Base-by-base conservation (phyloP, 805 yeast species). In the Zygosaccharomyces kombuchaensis region DNA sequence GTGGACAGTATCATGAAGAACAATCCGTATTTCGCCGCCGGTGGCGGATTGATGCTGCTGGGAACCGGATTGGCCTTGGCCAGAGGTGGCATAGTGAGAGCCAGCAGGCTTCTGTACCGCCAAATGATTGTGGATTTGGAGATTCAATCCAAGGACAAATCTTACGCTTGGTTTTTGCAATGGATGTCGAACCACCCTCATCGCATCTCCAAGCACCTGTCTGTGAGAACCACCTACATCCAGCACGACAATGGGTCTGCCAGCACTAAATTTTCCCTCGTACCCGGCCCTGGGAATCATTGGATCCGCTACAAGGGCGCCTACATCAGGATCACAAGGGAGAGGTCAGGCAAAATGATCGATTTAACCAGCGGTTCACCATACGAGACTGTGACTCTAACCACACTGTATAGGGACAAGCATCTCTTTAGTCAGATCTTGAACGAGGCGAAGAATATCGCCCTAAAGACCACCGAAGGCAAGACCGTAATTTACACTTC, bases 21-120 rank as follows among this genome's bases (percentile, higher is more conserved):
- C 30, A 91, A 91, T 62, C 98, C 97, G n/a, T 89, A 88, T 65
- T 91, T 93, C 70, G 93, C 97, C 1, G 99, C 98, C 0, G 99
- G 99, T 59, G 96, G 97, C 57, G 99, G 99, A 0, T 71, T 93
- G 34, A 93, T 93, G 99, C 71, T 90, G 3, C 70, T 93, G 2
- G 99, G 99, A n/a, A 89, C 96, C 0, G 84, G 82, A 1, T 66
- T 93, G 27, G 95, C 96, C 0, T 56, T 88, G 6, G 81, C 87
- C 0, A 72, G 96, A 40, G 81, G 78, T 47, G 88, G 87, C 1
- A 65, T 84, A 1, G 71, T 78, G 36, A 75, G 82, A 41, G 70
- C 80, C 1, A 79, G 91, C 1, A 71, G 80, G 1, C 75, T 93
- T 36, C 62, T 87, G 6, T 87, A 90, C 63, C 77, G 96, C 34